Percentiles rank a stretch among this genome's conserved stretches.
Evolutionary conservation across 108 stramenopile species (phyloP).

Genomic region (Asterionellopsis glacialis): DNA sequence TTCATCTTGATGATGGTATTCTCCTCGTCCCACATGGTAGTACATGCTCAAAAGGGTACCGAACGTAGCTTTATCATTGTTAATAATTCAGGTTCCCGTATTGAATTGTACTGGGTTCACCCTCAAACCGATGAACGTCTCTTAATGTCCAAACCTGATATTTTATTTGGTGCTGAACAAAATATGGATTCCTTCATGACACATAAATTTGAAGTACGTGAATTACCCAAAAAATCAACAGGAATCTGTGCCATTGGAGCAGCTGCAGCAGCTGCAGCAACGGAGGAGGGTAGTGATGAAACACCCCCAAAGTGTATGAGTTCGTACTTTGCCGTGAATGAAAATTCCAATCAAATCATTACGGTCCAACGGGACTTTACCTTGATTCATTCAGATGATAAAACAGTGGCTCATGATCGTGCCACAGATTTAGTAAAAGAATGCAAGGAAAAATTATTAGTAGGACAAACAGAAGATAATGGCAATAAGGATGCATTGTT

Average conservation of each 20-base stretch:
- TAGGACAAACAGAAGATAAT: neutral
- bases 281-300: no score
- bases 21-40: no score
- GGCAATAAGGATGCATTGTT: neutral
- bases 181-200: constrained; percentile 32
- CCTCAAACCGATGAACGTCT: constrained; percentile 30
- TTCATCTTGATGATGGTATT: no score
- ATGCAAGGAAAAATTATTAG: neutral
- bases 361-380: neutral
- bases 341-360: constrained; percentile 36
- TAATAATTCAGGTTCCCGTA: constrained; percentile 4
- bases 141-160: constrained; percentile 25
- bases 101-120: constrained; percentile 7
- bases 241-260: constrained; percentile 34
- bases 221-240: constrained; percentile 34
- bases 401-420: neutral
- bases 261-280: no score
- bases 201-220: constrained; percentile 40
- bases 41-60: no score
- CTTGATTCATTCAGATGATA: neutral
- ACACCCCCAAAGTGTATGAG: no score
- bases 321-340: constrained; percentile 41
- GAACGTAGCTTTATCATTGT: constrained; percentile 8
- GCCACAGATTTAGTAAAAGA: neutral
- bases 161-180: constrained; percentile 34